Base-by-base conservation (phyloP, 2,329 filamentous ascomycete genomes). In the Penicillium sp. region DNA sequence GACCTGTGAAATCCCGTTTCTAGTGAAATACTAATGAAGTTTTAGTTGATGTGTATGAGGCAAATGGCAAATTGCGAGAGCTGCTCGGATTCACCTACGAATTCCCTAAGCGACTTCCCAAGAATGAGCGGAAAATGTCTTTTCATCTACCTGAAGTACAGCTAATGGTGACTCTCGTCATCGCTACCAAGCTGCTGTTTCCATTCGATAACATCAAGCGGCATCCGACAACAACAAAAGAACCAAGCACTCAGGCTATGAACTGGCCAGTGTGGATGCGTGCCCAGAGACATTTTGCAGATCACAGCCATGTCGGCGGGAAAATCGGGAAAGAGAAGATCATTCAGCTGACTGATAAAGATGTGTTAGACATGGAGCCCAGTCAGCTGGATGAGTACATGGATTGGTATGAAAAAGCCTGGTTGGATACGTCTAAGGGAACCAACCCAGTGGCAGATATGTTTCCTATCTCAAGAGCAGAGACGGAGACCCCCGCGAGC, bases 101-200 rank as follows among this genome's bases (percentile, higher is more conserved):
- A 1, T 67, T 71, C 5, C 64, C 68, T 3, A 67, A 62, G 18
- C 56, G 61, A 34, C 44, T 43, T 55, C 39, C 45, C 35, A 64
- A 65, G 42, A 64, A 70, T 20, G 36, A 30, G n/a, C 45, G 30
- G 42, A 64, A 52, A 20, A 54, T 50, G 25, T 47, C 71, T 16
- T 64, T 75, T 6, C 70, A 79, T 34, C 75, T 83, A 45, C 87
- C 92, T 0, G 92, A 96, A 55, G 69, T 85, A 4, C 76, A 84
- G 29, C 66, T 95, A 1, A 70, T 87, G 38, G 73, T 80, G 3
- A 67, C 86, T 3, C 61, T 95, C 3, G 69, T 95, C 2, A 72
- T 94, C 10, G 79, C 84, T 3, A 79, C 83, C 3, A 95, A 95
- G 53, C 61, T 95, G 2, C 70, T 84, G 13, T 88, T 86, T 52